phyloP scores from a whole-genome alignment of 345 rosid genomes.

The Brassica juncea region DNA sequence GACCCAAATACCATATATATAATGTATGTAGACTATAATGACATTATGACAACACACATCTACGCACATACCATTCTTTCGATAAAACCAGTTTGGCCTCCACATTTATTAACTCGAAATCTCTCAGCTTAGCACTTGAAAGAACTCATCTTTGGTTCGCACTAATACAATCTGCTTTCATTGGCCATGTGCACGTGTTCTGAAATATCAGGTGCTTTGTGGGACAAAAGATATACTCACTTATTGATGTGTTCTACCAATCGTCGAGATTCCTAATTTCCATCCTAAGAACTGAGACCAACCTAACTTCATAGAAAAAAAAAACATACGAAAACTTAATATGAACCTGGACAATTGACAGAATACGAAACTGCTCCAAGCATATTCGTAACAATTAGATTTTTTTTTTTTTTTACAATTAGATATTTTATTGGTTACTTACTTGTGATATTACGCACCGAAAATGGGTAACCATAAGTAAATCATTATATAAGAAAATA shows the following conservation, averaged over 20 bases:
- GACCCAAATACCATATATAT: background rate
- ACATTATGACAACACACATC: background rate
- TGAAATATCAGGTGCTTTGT: background rate
- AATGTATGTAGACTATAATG: background rate
- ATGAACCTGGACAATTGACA: background rate
- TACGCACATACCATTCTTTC: background rate
- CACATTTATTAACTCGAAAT: background rate
- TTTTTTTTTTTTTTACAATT: background rate
- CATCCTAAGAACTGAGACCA: background rate
- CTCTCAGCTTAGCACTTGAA: background rate
- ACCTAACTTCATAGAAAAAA: background rate
- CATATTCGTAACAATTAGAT: background rate
- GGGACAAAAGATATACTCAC: slow-evolving; percentile 3
- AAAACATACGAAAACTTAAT: background rate
- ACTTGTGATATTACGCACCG: background rate
- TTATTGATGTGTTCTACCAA: background rate
- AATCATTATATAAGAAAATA: background rate
- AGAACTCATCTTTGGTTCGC: background rate
- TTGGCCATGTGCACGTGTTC: slow-evolving; percentile 18
- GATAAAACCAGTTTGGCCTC: background rate
- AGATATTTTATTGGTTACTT: background rate
- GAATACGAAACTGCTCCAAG: background rate
- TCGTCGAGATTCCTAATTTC: background rate
- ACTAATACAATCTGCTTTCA: slow-evolving; percentile 3
- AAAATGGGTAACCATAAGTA: background rate